These are phyloP conservation scores for Cicer judaicum DNA, from an alignment of 306 rosid genomes.

Conservation along the genomic window DNA sequence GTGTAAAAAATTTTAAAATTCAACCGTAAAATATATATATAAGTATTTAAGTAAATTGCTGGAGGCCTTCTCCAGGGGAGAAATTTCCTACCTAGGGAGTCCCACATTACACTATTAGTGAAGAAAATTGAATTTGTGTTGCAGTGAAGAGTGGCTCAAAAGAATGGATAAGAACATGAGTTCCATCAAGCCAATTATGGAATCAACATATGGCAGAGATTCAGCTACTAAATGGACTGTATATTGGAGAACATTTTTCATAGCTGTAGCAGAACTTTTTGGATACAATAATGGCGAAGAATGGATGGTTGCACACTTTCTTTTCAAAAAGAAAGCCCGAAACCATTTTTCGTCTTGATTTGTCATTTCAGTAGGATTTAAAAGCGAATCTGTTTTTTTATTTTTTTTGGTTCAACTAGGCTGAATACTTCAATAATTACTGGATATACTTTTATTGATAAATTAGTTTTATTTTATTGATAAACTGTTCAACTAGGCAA, in stretches of 20 bases:
- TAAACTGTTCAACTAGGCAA: too few relatives aligned
- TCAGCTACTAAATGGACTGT: conserved; percentile 89
- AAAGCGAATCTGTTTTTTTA: too few relatives aligned
- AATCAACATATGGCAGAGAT: conserved; percentile 80
- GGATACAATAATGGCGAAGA: conserved; percentile 88
- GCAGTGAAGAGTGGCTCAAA: conserved; percentile 98
- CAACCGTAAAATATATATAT: too few relatives aligned
- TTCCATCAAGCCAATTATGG: conserved; percentile 77
- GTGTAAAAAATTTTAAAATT: too few relatives aligned
- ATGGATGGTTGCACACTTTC: conserved; percentile 86
- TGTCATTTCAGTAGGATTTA: neutral
- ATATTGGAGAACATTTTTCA: conserved; percentile 94
- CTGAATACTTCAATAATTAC: neutral
- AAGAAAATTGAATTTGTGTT: conserved; percentile 31
- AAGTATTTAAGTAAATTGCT: too few relatives aligned
- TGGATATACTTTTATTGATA: neutral
- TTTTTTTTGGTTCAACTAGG: too few relatives aligned
- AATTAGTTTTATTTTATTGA: conserved; percentile 13
- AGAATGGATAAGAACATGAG: conserved; percentile 70
- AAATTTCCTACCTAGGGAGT: too few relatives aligned
- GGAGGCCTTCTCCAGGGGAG: too few relatives aligned
- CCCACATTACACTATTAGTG: too few relatives aligned
- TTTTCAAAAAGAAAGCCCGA: conserved; percentile 58
- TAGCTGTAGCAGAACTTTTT: conserved; percentile 87
- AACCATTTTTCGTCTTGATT: conserved; percentile 17